A percentile compares a stretch with the other conserved stretches of the same genome.
Conservation (phyloP, 306 rosid genomes). For the Medicago truncatula region MtrunA17r5.0-ANR NC_053046.1:25205501-25206000, state of each 20-base stretch:
- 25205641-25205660: background rate
- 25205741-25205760: background rate
- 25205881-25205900: too few relatives aligned
- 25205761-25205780: too few relatives aligned
- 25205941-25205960: too few relatives aligned
- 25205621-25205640: background rate
- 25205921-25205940: too few relatives aligned
- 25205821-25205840: too few relatives aligned
- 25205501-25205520: background rate
- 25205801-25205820: too few relatives aligned
- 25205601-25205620: background rate
- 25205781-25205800: too few relatives aligned
- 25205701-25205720: background rate
- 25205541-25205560: background rate
- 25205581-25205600: background rate
- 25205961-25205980: too few relatives aligned
- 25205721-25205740: background rate
- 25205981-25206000: too few relatives aligned
- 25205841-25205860: too few relatives aligned
- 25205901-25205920: too few relatives aligned
- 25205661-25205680: background rate
- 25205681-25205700: background rate
- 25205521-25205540: background rate
- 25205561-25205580: background rate
- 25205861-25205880: too few relatives aligned